A percentile compares a stretch with the other conserved stretches of the same genome.
These are phyloP conservation scores for Beauveria brongniartii DNA, from an alignment of 2,329 filamentous ascomycete genomes.

Conservation along the genomic window DNA sequence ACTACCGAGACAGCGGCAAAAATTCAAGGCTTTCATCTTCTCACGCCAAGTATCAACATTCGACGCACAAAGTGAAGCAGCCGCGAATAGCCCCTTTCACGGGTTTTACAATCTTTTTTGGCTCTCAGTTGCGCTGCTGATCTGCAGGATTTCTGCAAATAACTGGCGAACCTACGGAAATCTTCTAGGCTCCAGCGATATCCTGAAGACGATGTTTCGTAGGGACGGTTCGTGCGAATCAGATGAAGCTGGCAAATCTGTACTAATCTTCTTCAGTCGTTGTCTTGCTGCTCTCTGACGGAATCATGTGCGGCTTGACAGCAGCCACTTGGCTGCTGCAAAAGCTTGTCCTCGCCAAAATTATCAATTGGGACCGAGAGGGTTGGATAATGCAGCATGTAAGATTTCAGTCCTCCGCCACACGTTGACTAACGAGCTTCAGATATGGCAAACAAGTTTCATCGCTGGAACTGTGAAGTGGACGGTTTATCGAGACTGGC, in stretches of 20 bases:
- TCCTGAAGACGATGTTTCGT: slow-evolving; percentile 58
- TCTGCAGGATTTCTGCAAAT: slow-evolving; percentile 56
- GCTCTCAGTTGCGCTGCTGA: slow-evolving; percentile 58
- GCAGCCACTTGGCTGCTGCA: slow-evolving; percentile 60
- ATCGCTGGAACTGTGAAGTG: slow-evolving; percentile 54
- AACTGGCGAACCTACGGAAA: slow-evolving; percentile 65
- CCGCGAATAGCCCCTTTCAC: slow-evolving; percentile 62
- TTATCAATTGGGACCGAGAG: slow-evolving; percentile 55
- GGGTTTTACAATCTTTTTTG: slow-evolving; percentile 77
- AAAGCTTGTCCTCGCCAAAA: slow-evolving; percentile 47
- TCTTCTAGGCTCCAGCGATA: slow-evolving; percentile 62
- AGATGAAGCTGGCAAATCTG: background rate
- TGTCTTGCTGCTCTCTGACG: slow-evolving; percentile 55
- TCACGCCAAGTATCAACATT: slow-evolving; percentile 67
- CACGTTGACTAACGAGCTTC: background rate
- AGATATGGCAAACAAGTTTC: slow-evolving; percentile 62
- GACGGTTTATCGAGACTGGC: slow-evolving; percentile 66
- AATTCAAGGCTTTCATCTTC: slow-evolving; percentile 52
- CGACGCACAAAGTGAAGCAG: slow-evolving; percentile 59
- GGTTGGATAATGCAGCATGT: slow-evolving; percentile 70
- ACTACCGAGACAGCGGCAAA: slow-evolving; percentile 14
- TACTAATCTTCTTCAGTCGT: slow-evolving; percentile 30
- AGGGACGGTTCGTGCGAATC: slow-evolving; percentile 32
- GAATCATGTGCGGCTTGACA: slow-evolving; percentile 58
- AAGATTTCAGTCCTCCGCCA: slow-evolving; percentile 17